Base-by-base conservation (phyloP, 2,329 filamentous ascomycete species). In the Chalara sp. region DNA sequence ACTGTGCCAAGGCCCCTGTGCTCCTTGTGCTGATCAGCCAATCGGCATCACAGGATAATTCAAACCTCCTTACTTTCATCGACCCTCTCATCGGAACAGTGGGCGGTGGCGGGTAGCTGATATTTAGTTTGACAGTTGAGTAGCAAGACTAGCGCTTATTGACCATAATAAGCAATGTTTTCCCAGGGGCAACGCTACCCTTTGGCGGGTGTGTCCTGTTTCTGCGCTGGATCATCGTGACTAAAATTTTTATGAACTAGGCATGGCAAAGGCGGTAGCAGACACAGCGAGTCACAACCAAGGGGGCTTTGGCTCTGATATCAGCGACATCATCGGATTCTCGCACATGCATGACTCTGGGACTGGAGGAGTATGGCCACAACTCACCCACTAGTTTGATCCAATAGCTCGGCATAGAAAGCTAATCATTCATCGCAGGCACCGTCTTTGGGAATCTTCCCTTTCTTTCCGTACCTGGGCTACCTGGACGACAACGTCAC, bases 221-320 rank as follows among this genome's bases (percentile, higher is more conserved):
- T 39, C 35, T 39, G 13, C 13, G 35, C 35, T 11, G 35, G 10
- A 39, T 39, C 13, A 39, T 11, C 35, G 13, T 11, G 10, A 39
- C n/a, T 39, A n/a, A n/a, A n/a, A n/a, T n/a, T n/a, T n/a, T n/a
- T n/a, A n/a, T n/a, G n/a, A n/a, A n/a, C n/a, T 39, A 39, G 35
- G 35, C 37, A 73, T 81, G 63, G 77, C 75, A 35, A 81, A 80
- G 60, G 74, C 76, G 1, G 75, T 77, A 4, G 74, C 76, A 32
- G 76, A 81, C 57, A 75, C 76, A 1, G 62, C 73, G 44, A 68
- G 69, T 3, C 65, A 72, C 54, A 72, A 73, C 48, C 72, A 70
- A 5, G 72, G 70, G 5, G 72, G 72, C 10, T 74, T 73, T 54
- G 61, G 71, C 8, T 72, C 70, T 3, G 76, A 79, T 55, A 72